Conservation (phyloP, 139 green algal genomes). For the Limnomonas spitsbergensis region DNA sequence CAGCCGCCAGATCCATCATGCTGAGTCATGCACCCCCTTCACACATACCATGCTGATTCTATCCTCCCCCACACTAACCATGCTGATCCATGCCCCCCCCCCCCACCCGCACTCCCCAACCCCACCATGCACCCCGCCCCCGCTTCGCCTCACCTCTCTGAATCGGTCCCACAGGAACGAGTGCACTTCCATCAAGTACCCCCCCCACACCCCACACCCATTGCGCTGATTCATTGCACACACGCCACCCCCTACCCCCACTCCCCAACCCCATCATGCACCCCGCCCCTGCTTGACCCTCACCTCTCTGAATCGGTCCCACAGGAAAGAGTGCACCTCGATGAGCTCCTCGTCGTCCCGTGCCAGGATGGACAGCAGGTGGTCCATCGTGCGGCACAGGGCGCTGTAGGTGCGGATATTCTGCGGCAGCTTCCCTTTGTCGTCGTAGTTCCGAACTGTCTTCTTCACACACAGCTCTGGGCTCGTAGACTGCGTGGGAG, state of each 20-base stretch:
- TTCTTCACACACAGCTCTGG: slow-evolving; percentile 66
- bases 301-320: slow-evolving; percentile 80
- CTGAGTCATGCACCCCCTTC: too few species aligned
- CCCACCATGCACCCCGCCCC: too few species aligned
- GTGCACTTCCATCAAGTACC: slow-evolving; percentile 54
- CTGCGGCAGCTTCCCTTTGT: slow-evolving; percentile 41
- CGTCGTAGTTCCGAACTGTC: slow-evolving; percentile 67
- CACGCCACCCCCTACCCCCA: too few species aligned
- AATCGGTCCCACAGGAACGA: slow-evolving; percentile 89
- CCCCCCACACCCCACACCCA: too few species aligned
- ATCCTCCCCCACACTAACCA: too few species aligned
- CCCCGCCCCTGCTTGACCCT: too few species aligned
- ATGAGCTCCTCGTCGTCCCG: slow-evolving; percentile 31
- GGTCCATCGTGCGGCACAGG: slow-evolving; percentile 63
- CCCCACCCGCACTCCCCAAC: too few species aligned
- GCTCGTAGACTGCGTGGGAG: slow-evolving; percentile 33
- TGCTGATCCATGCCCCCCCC: too few species aligned
- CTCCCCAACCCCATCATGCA: too few species aligned
- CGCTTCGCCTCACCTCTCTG: slow-evolving; percentile 60
- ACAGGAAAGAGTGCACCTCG: slow-evolving; percentile 79
- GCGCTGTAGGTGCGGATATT: slow-evolving; percentile 69
- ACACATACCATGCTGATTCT: too few species aligned
- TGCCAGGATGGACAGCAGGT: slow-evolving; percentile 71
- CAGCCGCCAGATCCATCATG: too few species aligned
- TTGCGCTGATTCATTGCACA: too few species aligned